Evolutionary conservation across 768 basidiomycete species (phyloP).

Genomic region (Collybia sordida): DNA sequence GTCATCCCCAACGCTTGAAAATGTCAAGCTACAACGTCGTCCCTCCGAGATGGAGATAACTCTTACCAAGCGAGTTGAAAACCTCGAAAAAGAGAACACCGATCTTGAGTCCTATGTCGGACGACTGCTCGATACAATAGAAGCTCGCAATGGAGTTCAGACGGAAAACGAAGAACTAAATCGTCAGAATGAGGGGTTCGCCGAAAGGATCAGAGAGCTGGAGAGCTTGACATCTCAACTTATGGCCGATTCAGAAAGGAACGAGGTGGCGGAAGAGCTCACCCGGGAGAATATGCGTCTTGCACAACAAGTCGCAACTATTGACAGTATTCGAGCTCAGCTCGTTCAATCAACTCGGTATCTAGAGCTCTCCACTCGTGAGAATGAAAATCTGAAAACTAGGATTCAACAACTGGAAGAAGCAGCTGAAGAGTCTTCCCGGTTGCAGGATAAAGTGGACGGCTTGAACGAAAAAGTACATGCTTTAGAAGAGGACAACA

Average conservation of each 20-base stretch:
- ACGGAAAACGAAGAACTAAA: conserved; percentile 23
- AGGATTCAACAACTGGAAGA: conserved; percentile 18
- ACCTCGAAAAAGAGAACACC: conserved; percentile 9
- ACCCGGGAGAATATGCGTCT: conserved; percentile 11
- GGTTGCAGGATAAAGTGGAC: conserved; percentile 10
- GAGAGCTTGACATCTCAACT: conserved; percentile 30
- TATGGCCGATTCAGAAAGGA: conserved; percentile 21
- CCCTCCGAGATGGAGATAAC: too few species aligned
- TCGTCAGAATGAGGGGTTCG: conserved; percentile 25
- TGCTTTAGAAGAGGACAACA: conserved; percentile 26
- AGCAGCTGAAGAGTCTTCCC: conserved; percentile 16
- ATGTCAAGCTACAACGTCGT: too few species aligned
- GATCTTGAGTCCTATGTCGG: conserved; percentile 21
- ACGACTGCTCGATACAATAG: conserved; percentile 18
- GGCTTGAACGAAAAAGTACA: conserved; percentile 21
- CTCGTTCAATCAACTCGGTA: conserved; percentile 7
- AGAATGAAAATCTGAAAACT: conserved; percentile 21
- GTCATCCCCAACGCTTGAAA: too few species aligned
- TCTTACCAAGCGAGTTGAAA: neutral
- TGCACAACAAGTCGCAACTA: conserved; percentile 4
- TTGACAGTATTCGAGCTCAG: conserved; percentile 4
- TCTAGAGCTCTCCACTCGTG: conserved; percentile 21
- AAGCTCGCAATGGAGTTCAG: conserved; percentile 15
- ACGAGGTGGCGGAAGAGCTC: conserved; percentile 23
- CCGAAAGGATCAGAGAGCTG: conserved; percentile 22